Conservation (phyloP, 2,329 filamentous ascomycete genomes). For the Pyricularia sp. region DNA sequence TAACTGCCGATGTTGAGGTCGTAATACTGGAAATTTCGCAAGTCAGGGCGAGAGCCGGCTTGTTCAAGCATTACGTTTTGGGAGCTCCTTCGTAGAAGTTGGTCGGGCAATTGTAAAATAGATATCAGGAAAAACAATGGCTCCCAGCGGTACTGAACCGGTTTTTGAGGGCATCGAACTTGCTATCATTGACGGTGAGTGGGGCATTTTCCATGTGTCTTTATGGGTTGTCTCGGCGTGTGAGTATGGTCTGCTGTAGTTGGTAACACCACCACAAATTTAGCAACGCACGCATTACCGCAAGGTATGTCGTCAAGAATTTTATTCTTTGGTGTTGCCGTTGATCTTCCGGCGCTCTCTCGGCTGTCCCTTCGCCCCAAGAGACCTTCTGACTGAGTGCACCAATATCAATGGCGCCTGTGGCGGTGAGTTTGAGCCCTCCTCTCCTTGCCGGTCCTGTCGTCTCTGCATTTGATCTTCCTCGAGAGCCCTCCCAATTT, state of each 20-base stretch:
- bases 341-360: background rate
- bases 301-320: background rate
- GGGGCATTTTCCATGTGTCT: background rate
- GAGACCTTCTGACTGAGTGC: background rate
- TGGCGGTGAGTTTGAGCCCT: background rate
- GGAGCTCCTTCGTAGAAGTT: background rate
- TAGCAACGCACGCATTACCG: background rate
- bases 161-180: background rate
- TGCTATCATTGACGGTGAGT: background rate
- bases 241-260: background rate
- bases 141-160: background rate
- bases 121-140: background rate
- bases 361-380: background rate
- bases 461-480: conserved; percentile 1
- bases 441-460: background rate
- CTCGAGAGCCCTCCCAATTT: conserved; percentile 27
- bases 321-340: background rate
- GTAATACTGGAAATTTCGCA: background rate
- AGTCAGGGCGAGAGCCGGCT: background rate
- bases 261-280: background rate
- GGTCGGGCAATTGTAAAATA: background rate
- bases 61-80: background rate
- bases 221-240: background rate
- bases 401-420: background rate
- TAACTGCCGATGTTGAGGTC: background rate